A percentile compares a stretch with the other conserved stretches of the same genome.
Evolutionary conservation across 305 asterid genomes (phyloP).

Genomic region (Fraxinus nigra): DNA sequence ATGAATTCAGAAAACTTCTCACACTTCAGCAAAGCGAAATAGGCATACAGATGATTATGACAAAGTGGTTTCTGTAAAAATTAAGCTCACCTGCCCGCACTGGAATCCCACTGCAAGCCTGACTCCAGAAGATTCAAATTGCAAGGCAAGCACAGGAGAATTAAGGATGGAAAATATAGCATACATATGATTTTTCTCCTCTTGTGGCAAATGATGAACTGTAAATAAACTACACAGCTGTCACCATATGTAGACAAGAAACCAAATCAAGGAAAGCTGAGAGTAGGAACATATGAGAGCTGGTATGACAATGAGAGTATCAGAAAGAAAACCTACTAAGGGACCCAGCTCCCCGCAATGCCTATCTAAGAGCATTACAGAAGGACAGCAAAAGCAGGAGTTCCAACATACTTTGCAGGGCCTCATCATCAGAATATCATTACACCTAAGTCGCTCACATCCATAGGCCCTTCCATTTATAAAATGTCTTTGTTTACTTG

Average conservation of each 20-base stretch:
- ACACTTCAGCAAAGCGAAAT: not conserved
- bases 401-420: not conserved
- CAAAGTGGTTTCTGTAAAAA: constrained; percentile 3
- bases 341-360: not conserved
- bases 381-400: constrained; percentile 6
- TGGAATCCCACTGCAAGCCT: constrained; percentile 76
- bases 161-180: constrained; percentile 53
- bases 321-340: constrained; percentile 6
- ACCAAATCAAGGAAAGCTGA: constrained; percentile 10
- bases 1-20: constrained; percentile 16
- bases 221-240: constrained; percentile 36
- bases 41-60: not conserved
- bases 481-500: not conserved
- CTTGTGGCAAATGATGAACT: constrained; percentile 51
- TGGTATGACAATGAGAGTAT: constrained; percentile 13
- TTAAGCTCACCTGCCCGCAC: constrained; percentile 62
- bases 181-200: constrained; percentile 42
- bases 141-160: constrained; percentile 70
- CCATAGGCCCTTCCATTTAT: not conserved
- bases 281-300: constrained; percentile 9
- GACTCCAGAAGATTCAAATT: constrained; percentile 55
- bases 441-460: not conserved
- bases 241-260: constrained; percentile 28
- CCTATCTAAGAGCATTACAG: not conserved
- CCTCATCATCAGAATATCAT: not conserved